phyloP scores from a whole-genome alignment of 2,329 filamentous ascomycete species.

The Fusarium anthophilum region DNA sequence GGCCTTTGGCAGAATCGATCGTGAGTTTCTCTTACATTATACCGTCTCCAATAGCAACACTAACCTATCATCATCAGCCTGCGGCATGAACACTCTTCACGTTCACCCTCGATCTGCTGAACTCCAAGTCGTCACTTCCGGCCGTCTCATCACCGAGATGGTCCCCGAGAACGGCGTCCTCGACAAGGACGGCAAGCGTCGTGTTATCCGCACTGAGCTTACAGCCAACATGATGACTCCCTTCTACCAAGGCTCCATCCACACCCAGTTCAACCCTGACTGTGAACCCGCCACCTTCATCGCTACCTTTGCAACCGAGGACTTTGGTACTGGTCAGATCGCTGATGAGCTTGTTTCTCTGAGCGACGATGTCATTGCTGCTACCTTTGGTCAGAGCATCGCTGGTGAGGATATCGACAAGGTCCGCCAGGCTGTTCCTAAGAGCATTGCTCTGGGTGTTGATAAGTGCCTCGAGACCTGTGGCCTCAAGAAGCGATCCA shows the following conservation, averaged over 20 bases:
- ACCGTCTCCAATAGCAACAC: background rate
- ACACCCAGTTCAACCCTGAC: constrained; percentile 66
- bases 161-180: constrained; percentile 61
- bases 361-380: constrained; percentile 55
- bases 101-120: constrained; percentile 64
- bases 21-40: constrained; percentile 30
- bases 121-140: constrained; percentile 61
- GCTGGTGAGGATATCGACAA: constrained; percentile 57
- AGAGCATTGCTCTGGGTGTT: constrained; percentile 61
- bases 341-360: constrained; percentile 62
- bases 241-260: constrained; percentile 64
- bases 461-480: constrained; percentile 58
- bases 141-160: constrained; percentile 61
- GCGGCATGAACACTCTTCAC: constrained; percentile 67
- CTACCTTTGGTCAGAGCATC: constrained; percentile 57
- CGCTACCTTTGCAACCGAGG: constrained; percentile 59
- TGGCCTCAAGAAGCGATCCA: constrained; percentile 52
- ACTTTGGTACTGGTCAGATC: constrained; percentile 61
- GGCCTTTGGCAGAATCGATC: constrained; percentile 60
- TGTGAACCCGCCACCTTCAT: constrained; percentile 62
- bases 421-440: constrained; percentile 54
- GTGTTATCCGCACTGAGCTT: constrained; percentile 56
- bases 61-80: constrained; percentile 48
- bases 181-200: constrained; percentile 47
- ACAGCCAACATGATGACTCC: constrained; percentile 59